A percentile compares a stretch with the other conserved stretches of the same genome.
Evolutionary conservation across 139 green algal species (phyloP).

Genomic region (Chlorella sp.): DNA sequence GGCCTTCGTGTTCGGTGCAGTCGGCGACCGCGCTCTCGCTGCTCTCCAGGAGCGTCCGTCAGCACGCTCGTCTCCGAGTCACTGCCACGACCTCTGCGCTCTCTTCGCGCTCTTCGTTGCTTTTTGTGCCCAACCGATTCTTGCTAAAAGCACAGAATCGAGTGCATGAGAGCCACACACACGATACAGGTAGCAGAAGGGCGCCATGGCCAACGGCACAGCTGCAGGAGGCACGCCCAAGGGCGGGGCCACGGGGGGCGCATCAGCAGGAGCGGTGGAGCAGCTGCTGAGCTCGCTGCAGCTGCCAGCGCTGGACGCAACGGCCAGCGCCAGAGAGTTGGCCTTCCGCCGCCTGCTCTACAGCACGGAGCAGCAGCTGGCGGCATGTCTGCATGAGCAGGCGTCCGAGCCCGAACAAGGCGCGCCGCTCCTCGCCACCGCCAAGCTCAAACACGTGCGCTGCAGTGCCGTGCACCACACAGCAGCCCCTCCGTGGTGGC

Average conservation of each 20-base stretch:
- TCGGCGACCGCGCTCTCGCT: too few species aligned
- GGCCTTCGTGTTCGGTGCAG: too few species aligned
- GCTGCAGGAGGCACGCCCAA: not conserved
- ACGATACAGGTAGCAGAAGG: not conserved
- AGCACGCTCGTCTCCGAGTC: too few species aligned
- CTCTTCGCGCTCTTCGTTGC: too few species aligned
- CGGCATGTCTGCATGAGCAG: not conserved
- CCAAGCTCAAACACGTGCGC: not conserved
- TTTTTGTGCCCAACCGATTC: not conserved
- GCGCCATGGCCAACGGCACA: not conserved
- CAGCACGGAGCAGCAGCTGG: not conserved
- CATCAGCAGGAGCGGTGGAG: too few species aligned
- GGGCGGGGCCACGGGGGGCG: too few species aligned
- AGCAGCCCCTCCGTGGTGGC: too few species aligned
- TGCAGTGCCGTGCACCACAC: not conserved
- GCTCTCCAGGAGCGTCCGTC: too few species aligned
- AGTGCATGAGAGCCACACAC: not conserved
- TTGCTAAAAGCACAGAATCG: not conserved
- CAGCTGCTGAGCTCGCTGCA: not conserved
- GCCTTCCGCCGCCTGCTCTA: not conserved
- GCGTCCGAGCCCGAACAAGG: not conserved
- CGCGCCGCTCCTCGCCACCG: not conserved
- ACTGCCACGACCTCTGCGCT: too few species aligned
- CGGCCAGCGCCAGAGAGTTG: not conserved
- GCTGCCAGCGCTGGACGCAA: not conserved